Evolutionary conservation across 306 rosid species (phyloP), one percentile per base, ranked within the genome.

Genomic region (Styphnolobium japonicum): DNA sequence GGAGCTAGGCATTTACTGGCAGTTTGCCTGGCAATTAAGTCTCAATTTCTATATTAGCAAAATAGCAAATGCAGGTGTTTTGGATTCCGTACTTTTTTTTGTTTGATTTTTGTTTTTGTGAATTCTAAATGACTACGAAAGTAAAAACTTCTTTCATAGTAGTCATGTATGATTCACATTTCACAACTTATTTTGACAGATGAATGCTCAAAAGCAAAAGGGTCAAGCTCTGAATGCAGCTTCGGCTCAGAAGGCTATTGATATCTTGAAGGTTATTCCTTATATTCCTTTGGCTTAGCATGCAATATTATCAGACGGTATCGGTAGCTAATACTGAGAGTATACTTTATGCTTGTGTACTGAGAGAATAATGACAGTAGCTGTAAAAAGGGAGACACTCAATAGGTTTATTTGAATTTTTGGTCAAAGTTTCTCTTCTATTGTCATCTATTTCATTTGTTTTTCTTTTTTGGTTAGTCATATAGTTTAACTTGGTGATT

Each of bases 131-230:
- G 75, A 12, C 5, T 31, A 45, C 49, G 62, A 42, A 39, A 42
- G 36, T 64, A 46, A 70, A 74, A 48, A 11, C n/a, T 48, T 21
- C 4, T 12, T 42, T 7, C 73, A 52, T 66, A 29, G 15, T 15
- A 31, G 40, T 76, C 42, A 15, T 23, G 66, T 48, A 57, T 39
- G 31, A 68, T 49, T 65, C 29, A 52, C 85, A 45, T 67, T 60
- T 57, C 40, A 27, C 57, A 2, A 83, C 37, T 49, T 78, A 15
- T 64, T 68, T 56, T 61, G 74, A 62, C 85, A 96, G 99, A 72
- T 87, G 90, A 91, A 85, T 87, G 99, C 99, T 39, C 98, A 96
- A 81, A 96, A 96, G 86, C 98, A 93, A 71, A 96, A 96, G 79
- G 99, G 97, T 84, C 96, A 96, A 90, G 87, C 93, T 74, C 45